Percentiles rank a stretch among this genome's conserved stretches.
phyloP scores from a whole-genome alignment of 2,329 filamentous ascomycete genomes.

The Xylaria sp. region DNA sequence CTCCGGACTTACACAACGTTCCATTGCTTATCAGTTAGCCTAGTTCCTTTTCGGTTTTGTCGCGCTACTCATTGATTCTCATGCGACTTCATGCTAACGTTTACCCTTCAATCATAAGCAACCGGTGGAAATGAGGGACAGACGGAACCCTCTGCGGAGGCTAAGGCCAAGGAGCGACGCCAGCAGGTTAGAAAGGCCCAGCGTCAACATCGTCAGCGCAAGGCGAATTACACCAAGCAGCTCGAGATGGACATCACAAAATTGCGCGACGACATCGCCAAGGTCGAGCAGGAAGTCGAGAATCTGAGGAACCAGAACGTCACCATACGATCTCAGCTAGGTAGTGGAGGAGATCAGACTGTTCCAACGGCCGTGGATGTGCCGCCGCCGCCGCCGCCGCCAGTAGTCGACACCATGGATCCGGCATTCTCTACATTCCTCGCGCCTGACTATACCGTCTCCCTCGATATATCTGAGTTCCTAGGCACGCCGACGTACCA shows the following conservation, averaged over 20 bases:
- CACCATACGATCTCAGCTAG: conserved; percentile 52
- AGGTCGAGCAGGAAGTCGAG: conserved; percentile 53
- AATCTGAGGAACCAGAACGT: conserved; percentile 57
- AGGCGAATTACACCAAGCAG: conserved; percentile 64
- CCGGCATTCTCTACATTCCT: conserved; percentile 22
- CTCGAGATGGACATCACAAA: conserved; percentile 62
- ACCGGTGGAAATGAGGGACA: conserved; percentile 21
- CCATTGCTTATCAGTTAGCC: not conserved
- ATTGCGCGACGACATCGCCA: conserved; percentile 59
- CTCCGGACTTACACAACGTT: conserved; percentile 1
- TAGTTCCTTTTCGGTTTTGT: too few relatives aligned
- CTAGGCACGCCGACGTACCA: conserved; percentile 57
- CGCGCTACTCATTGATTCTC: not conserved
- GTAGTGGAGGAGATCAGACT: not conserved
- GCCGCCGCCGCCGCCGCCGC: not conserved
- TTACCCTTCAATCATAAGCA: not conserved
- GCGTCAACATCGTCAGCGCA: conserved; percentile 65
- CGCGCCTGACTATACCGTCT: conserved; percentile 44
- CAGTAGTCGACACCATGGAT: not conserved
- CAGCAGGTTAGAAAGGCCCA: conserved; percentile 65
- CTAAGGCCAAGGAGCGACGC: conserved; percentile 59
- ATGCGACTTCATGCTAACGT: conserved; percentile 20
- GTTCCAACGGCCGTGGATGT: conserved; percentile 4
- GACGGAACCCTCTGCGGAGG: conserved; percentile 39
- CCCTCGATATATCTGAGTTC: conserved; percentile 54